phyloP scores from a whole-genome alignment of 208 protist genomes.

The Trypanosomatidae sp. region DNA sequence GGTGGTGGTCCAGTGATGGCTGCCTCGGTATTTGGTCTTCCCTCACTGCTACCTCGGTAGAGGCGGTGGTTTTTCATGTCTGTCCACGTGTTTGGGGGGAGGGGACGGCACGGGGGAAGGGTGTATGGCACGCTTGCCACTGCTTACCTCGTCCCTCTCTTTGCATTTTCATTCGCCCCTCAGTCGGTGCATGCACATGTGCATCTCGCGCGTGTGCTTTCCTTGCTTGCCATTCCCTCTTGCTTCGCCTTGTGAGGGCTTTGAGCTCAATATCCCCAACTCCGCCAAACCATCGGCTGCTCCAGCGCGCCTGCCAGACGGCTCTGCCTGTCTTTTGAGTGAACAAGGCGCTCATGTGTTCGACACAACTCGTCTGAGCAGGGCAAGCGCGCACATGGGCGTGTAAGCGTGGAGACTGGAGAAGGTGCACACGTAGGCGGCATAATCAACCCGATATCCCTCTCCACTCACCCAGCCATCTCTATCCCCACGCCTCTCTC shows the following conservation, averaged over 20 bases:
- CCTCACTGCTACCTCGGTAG: slow-evolving; percentile 5
- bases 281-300: background rate
- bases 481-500: background rate
- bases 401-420: too few species aligned
- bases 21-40: slow-evolving; percentile 19
- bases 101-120: background rate
- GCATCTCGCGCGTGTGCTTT: background rate
- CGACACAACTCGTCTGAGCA: background rate
- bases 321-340: too few species aligned
- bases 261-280: background rate
- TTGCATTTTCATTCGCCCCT: background rate
- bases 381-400: background rate
- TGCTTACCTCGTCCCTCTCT: background rate
- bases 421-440: too few species aligned
- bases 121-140: background rate
- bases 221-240: background rate
- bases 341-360: background rate
- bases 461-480: background rate
- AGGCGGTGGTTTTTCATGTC: background rate
- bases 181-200: background rate
- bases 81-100: background rate
- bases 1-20: slow-evolving; percentile 10
- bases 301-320: background rate
- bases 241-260: background rate
- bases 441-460: background rate